These are phyloP conservation scores for Pterocarpus macrocarpus DNA, from an alignment of 306 rosid genomes.

Conservation along the genomic window DNA sequence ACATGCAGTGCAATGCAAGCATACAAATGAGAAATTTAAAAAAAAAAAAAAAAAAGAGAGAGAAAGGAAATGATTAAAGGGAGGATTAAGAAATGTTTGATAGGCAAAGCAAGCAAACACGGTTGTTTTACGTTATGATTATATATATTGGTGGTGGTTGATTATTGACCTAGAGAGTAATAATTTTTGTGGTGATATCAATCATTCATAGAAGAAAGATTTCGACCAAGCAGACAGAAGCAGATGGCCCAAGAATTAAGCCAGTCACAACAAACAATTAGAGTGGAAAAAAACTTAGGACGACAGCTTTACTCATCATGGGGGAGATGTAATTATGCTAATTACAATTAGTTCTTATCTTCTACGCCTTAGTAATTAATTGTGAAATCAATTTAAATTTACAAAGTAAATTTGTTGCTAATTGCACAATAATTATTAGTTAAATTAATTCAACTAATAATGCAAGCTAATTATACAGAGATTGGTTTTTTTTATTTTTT, in stretches of 20 bases:
- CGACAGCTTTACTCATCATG: neutral
- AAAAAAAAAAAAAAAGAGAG: neutral
- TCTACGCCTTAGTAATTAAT: no score
- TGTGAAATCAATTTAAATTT: no score
- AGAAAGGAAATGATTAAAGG: no score
- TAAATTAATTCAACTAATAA: no score
- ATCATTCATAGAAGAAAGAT: neutral
- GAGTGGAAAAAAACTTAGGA: neutral
- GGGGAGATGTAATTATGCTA: neutral
- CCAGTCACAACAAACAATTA: neutral
- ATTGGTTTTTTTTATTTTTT: no score
- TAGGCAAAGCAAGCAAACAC: neutral
- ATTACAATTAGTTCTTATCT: no score
- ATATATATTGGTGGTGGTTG: neutral
- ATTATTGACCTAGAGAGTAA: neutral
- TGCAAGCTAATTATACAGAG: no score
- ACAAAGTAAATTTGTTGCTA: no score
- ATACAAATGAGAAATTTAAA: neutral
- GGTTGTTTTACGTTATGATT: neutral
- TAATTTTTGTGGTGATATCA: neutral
- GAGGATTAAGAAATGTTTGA: neutral
- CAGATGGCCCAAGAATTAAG: neutral
- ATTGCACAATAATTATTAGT: no score
- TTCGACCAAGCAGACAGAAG: neutral
- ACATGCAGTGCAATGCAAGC: slow-evolving; percentile 28